Base-by-base conservation (phyloP, 192 early-diverging fungal genomes). In the Podochytrium sp. region DNA sequence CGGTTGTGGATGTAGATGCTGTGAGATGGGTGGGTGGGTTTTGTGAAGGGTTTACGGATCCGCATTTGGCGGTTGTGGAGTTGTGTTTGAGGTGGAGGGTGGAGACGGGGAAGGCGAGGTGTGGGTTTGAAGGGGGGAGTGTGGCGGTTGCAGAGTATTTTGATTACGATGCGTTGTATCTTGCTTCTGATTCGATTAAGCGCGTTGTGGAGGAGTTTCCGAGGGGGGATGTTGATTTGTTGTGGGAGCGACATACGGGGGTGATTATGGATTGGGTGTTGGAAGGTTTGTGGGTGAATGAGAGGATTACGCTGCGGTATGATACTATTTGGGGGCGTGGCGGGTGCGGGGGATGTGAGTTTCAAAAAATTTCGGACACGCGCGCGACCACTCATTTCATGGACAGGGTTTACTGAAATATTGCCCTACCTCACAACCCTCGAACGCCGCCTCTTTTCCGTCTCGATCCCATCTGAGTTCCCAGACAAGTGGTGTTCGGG, bases 301-400 rank as follows among this genome's bases (percentile, higher is more conserved):
- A 62, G 35, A 10, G 32, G 16, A 38, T 62, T 0, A 38, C 37
- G 18, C 6, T 62, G 1, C 7, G 14, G 16, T 62, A 62, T 38
- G 60, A 62, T 29, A n/a, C 60, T 32, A 29, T 62, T 30, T 62
- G 60, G 60, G 60, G 60, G 1, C 16, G 38, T 6, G 43, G 43
- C 20, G 60, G 60, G 27, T 62, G 60, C 60, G 16, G 32, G 0
- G 60, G 60, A 62, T 62, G 60, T 62, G 27, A 62, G 60, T 38
- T 20, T 29, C 7, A 47, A 47, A 47, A 47, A 47, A 47, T 12
- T 20, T 47, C 30, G 18, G 1, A 62, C 0, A 14, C 10, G 12
- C 55, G 18, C 29, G 55, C 29, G 29, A 57, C 18, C 55, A 0
- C 0, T 62, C 35, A 18, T 35, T 61, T 35, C 6, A 62, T 0